Evolutionary conservation across 805 yeast genomes (phyloP).

Genomic region (Starmerella roubikii): DNA sequence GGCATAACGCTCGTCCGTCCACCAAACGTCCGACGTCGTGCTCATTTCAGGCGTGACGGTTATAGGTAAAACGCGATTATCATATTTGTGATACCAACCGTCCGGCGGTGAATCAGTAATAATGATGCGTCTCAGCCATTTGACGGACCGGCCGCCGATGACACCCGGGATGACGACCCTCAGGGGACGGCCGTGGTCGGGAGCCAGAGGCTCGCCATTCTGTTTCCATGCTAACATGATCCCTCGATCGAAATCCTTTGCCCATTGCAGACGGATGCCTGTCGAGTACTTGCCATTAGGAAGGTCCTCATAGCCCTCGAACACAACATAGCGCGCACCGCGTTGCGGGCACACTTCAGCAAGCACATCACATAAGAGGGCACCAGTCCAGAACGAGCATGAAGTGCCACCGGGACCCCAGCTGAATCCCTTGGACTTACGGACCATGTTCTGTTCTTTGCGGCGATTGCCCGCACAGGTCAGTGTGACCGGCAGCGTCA

Average conservation of each 20-base stretch:
- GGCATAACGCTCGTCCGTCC: constrained; percentile 31
- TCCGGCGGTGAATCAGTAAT: constrained; percentile 26
- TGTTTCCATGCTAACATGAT: constrained; percentile 28
- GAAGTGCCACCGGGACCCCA: constrained; percentile 30
- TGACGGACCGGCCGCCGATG: constrained; percentile 31
- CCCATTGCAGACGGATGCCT: constrained; percentile 26
- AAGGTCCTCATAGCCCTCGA: constrained; percentile 27
- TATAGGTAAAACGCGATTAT: constrained; percentile 29
- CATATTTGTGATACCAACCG: constrained; percentile 30
- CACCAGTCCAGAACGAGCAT: constrained; percentile 29
- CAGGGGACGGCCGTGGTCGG: constrained; percentile 29
- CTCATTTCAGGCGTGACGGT: constrained; percentile 28
- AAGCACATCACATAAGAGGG: constrained; percentile 24
- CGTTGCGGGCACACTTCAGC: constrained; percentile 22
- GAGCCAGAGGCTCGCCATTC: constrained; percentile 27
- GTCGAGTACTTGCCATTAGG: constrained; percentile 24
- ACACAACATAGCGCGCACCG: constrained; percentile 25
- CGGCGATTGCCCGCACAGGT: constrained; percentile 30
- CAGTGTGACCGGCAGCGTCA: constrained; percentile 27
- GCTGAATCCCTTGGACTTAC: constrained; percentile 27
- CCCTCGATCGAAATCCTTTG: constrained; percentile 25
- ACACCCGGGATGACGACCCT: constrained; percentile 30
- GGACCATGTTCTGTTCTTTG: constrained; percentile 28
- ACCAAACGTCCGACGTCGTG: constrained; percentile 26
- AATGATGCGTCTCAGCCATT: constrained; percentile 26